Conservation (phyloP, 1,139 yeast genomes). For the Geotrichum reessii region DNA sequence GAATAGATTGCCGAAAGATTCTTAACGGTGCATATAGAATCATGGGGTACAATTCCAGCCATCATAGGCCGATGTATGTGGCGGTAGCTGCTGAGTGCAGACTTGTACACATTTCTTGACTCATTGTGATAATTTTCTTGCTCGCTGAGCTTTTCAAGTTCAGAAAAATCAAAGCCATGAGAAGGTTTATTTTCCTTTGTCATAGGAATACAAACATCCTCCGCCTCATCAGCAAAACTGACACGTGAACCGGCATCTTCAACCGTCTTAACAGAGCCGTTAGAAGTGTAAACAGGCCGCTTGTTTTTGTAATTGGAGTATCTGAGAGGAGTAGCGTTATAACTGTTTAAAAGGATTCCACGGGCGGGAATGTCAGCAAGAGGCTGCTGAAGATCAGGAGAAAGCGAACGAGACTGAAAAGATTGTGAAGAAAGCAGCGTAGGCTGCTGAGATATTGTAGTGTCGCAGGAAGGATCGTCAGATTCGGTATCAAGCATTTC, state of each 20-base stretch:
- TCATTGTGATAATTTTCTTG: conserved; percentile 20
- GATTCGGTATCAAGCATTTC: background rate
- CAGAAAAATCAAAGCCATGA: conserved; percentile 37
- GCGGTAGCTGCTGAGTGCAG: conserved; percentile 4
- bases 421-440: background rate
- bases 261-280: conserved; percentile 16
- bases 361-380: conserved; percentile 7
- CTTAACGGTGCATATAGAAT: background rate
- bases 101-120: conserved; percentile 11
- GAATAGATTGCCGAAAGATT: background rate
- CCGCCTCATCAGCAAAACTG: conserved; percentile 55
- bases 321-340: background rate
- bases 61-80: conserved; percentile 10
- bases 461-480: conserved; percentile 9
- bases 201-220: conserved; percentile 97
- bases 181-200: conserved; percentile 48
- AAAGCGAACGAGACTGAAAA: background rate
- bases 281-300: conserved; percentile 24
- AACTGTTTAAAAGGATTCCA: conserved; percentile 18
- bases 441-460: background rate
- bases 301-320: conserved; percentile 20
- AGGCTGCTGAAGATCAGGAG: background rate
- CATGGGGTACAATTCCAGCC: conserved; percentile 1
- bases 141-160: conserved; percentile 37
- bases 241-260: conserved; percentile 29